Evolutionary conservation across 176 grass and related monocot genomes (phyloP).

Genomic region (Stipa capillata): DNA sequence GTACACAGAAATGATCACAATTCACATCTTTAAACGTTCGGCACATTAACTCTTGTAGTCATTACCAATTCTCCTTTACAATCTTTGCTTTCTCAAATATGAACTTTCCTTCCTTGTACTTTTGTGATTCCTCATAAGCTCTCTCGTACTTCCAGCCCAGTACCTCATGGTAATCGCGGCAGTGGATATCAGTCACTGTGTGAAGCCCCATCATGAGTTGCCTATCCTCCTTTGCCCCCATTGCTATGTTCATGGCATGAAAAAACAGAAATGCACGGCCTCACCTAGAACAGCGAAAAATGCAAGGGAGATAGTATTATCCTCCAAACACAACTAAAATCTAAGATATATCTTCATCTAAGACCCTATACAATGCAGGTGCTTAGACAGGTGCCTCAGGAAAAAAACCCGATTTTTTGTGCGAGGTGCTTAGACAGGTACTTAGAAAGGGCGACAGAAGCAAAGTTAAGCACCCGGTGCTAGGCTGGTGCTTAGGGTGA

Average conservation of each 20-base stretch:
- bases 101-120: too few species aligned
- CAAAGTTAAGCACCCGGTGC: too few species aligned
- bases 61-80: constrained; percentile 68
- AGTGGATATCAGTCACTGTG: constrained; percentile 63
- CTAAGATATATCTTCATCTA: not conserved
- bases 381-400: too few species aligned
- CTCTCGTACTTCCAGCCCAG: constrained; percentile 84
- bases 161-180: constrained; percentile 53
- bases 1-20: too few species aligned
- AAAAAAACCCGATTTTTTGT: too few species aligned
- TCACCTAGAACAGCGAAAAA: constrained; percentile 33
- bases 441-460: too few species aligned
- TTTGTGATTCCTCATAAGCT: constrained; percentile 61
- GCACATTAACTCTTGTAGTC: not conserved
- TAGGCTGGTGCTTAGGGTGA: too few species aligned
- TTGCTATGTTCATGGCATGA: constrained; percentile 69
- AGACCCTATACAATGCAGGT: too few species aligned
- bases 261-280: constrained; percentile 68
- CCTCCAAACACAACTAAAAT: not conserved
- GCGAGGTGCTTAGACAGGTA: too few species aligned
- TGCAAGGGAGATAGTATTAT: constrained; percentile 19
- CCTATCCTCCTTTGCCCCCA: constrained; percentile 60
- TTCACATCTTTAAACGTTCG: not conserved
- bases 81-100: constrained; percentile 82
- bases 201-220: constrained; percentile 59